Conservation (phyloP, 2,329 filamentous ascomycete species). For the Penicillium sp. region DNA sequence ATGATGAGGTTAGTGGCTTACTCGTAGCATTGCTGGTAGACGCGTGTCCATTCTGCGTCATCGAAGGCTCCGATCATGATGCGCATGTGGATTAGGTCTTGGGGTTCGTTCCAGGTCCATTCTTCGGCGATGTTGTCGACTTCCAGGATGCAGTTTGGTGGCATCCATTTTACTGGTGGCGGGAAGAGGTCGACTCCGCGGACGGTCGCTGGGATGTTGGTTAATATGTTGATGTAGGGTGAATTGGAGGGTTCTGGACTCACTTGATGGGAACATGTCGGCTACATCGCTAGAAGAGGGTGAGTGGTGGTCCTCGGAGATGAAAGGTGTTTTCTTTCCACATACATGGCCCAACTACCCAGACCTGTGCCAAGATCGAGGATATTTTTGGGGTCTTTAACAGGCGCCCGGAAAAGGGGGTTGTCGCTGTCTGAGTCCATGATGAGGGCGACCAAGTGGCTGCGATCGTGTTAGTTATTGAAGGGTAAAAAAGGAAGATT, state of each 20-base stretch:
- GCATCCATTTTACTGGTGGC: conserved; percentile 20
- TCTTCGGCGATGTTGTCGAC: conserved; percentile 21
- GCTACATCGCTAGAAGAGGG: conserved; percentile 13
- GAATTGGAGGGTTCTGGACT: neutral
- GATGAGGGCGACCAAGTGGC: conserved; percentile 12
- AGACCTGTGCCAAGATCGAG: conserved; percentile 5
- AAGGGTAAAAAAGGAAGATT: neutral
- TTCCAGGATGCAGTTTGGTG: conserved; percentile 24
- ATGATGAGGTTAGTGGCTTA: neutral
- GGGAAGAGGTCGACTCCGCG: conserved; percentile 22
- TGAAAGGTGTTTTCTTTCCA: neutral
- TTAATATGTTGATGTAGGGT: neutral
- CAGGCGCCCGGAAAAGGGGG: conserved; percentile 10
- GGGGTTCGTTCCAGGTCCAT: conserved; percentile 19
- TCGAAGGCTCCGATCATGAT: conserved; percentile 14
- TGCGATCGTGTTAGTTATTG: conserved; percentile 2
- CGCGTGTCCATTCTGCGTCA: conserved; percentile 10
- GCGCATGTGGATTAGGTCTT: conserved; percentile 23
- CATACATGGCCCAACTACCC: conserved; percentile 9
- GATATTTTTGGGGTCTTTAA: conserved; percentile 6
- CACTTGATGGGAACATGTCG: conserved; percentile 16
- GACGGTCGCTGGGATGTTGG: conserved; percentile 8
- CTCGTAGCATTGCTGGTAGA: conserved; percentile 19
- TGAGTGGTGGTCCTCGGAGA: conserved; percentile 1
- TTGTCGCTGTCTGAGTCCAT: conserved; percentile 11